phyloP scores from a whole-genome alignment of 2,329 filamentous ascomycete species.

The Botrytis elliptica region DNA sequence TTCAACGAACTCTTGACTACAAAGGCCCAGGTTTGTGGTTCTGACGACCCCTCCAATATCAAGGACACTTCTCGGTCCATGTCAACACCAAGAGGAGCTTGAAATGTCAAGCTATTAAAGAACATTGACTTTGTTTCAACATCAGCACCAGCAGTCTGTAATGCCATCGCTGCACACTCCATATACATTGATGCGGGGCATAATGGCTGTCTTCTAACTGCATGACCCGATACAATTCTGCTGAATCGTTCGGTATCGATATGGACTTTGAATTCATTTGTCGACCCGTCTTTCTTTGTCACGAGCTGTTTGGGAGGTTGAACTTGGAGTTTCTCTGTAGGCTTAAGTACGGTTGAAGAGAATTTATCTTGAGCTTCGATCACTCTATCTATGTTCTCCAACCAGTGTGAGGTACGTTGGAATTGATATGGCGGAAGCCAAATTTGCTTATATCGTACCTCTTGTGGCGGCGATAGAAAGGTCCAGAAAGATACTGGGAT shows the following conservation, averaged over 20 bases:
- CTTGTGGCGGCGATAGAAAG: background rate
- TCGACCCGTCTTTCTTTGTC: background rate
- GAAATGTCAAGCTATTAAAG: constrained; percentile 1
- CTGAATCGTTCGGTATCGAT: background rate
- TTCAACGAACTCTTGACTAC: constrained; percentile 5
- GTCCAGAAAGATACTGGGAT: background rate
- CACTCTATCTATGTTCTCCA: background rate
- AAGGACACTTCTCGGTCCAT: background rate
- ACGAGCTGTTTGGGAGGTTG: background rate
- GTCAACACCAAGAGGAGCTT: constrained; percentile 12
- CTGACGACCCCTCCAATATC: background rate
- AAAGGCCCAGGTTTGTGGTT: background rate
- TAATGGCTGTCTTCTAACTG: background rate
- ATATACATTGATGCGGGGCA: constrained; percentile 17
- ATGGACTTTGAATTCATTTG: background rate
- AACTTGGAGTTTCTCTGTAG: background rate
- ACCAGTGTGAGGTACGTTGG: constrained; percentile 39
- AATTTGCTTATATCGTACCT: background rate
- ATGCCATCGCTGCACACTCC: constrained; percentile 14
- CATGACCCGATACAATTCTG: constrained; percentile 3
- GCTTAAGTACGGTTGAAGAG: too few relatives aligned
- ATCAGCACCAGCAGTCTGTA: background rate
- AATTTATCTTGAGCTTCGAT: background rate
- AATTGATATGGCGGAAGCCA: constrained; percentile 41
- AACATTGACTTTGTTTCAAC: background rate